Conservation (phyloP, 83 land plant species). For the Larix sibirica region DNA sequence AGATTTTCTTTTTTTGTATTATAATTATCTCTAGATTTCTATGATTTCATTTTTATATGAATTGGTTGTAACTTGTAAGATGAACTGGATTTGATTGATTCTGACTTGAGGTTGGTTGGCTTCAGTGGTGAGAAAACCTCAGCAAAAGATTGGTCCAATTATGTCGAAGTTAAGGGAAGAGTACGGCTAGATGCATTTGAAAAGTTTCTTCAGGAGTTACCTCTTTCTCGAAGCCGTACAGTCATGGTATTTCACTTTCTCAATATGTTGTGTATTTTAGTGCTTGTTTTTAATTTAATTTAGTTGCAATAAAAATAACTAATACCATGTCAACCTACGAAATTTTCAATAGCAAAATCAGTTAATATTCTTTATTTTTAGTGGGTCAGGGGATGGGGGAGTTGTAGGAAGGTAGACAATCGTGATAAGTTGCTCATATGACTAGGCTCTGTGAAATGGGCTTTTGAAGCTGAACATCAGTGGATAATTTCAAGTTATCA, state of each 20-base stretch:
- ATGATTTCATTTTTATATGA: not conserved
- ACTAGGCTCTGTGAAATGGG: not conserved
- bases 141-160: conserved; percentile 73
- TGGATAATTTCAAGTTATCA: not conserved
- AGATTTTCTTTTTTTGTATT: not conserved
- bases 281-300: not conserved
- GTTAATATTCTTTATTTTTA: not conserved
- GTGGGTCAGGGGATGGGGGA: no score
- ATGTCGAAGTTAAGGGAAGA: conserved; percentile 90
- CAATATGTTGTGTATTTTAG: not conserved
- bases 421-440: no score
- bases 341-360: not conserved
- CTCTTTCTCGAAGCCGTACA: conserved; percentile 78
- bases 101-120: no score
- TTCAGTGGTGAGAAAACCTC: conserved; percentile 87
- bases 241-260: conserved; percentile 72
- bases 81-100: no score
- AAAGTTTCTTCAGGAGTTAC: conserved; percentile 88
- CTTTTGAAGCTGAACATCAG: not conserved
- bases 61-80: no score
- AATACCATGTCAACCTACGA: not conserved
- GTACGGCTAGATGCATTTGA: conserved; percentile 84
- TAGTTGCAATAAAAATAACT: not conserved
- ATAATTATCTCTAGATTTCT: not conserved
- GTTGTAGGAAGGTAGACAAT: no score